A percentile compares a stretch with the other conserved stretches of the same genome.
Conservation (phyloP, 345 rosid genomes). For the Stellera chamaejasme region DNA sequence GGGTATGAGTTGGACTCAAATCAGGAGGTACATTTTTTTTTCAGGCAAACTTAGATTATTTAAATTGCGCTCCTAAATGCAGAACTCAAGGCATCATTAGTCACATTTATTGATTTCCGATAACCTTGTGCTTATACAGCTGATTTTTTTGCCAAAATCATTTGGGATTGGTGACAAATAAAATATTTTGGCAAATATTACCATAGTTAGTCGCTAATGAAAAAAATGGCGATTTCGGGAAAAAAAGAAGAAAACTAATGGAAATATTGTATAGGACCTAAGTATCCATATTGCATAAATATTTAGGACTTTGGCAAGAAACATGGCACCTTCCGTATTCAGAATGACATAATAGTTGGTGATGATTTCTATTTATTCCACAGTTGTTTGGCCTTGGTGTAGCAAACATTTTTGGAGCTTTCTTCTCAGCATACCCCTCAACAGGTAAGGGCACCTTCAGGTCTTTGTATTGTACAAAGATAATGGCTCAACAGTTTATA, state of each 20-base stretch:
- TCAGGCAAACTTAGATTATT: neutral
- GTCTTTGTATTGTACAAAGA: conserved; percentile 10
- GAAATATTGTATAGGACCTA: neutral
- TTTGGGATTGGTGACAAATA: too few species aligned
- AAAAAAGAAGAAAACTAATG: neutral
- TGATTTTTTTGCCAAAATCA: too few species aligned
- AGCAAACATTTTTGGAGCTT: conserved; percentile 81
- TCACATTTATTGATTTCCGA: too few species aligned
- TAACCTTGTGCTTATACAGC: too few species aligned
- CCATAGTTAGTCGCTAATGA: too few species aligned
- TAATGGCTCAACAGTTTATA: neutral
- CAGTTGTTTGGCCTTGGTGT: conserved; percentile 99
- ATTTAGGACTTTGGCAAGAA: neutral
- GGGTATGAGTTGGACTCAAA: conserved; percentile 96
- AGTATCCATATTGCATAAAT: neutral
- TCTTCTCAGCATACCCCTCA: conserved; percentile 85
- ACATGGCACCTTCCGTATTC: neutral
- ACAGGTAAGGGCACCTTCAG: conserved; percentile 53
- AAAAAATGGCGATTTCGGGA: too few species aligned
- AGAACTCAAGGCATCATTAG: neutral
- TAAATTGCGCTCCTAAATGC: neutral
- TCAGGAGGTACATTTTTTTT: conserved; percentile 59
- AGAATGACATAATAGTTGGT: too few species aligned
- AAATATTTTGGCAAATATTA: too few species aligned
- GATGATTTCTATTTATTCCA: conserved; percentile 10